phyloP scores from a whole-genome alignment of 2,329 filamentous ascomycete species.

The Cytospora chrysosperma region DNA sequence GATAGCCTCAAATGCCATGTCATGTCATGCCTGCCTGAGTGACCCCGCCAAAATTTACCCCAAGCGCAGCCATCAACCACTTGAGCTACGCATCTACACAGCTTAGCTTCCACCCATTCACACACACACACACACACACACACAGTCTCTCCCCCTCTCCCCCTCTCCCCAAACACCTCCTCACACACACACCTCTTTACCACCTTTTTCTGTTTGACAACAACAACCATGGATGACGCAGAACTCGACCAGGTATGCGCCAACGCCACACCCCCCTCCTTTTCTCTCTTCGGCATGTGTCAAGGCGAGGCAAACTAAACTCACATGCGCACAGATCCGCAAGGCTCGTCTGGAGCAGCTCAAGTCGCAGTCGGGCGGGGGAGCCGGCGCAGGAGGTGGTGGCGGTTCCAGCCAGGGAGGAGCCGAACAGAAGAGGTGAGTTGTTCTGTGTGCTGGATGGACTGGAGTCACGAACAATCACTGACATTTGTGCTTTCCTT shows the following conservation, averaged over 20 bases:
- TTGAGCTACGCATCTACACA: background rate
- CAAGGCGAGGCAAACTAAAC: background rate
- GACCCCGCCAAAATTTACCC: conserved; percentile 25
- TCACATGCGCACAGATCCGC: conserved; percentile 62
- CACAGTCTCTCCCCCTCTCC: background rate
- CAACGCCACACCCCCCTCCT: no score
- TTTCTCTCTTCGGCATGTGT: no score
- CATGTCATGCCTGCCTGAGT: background rate
- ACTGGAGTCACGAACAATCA: no score
- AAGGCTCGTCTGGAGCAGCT: conserved; percentile 92
- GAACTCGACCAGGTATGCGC: conserved; percentile 26
- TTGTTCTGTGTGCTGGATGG: background rate
- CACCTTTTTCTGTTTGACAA: background rate
- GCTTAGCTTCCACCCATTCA: background rate
- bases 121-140: background rate
- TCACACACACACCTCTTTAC: background rate
- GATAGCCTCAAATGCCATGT: conserved; percentile 11
- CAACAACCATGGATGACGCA: conserved; percentile 25
- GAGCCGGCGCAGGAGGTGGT: conserved; percentile 45
- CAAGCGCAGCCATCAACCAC: background rate
- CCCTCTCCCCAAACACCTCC: no score
- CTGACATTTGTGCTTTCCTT: conserved; percentile 4
- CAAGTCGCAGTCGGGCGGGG: conserved; percentile 65
- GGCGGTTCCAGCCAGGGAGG: conserved; percentile 48
- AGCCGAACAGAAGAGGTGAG: conserved; percentile 66